Evolutionary conservation across 768 basidiomycete species (phyloP).

Genomic region (Cystobasidium ongulense): DNA sequence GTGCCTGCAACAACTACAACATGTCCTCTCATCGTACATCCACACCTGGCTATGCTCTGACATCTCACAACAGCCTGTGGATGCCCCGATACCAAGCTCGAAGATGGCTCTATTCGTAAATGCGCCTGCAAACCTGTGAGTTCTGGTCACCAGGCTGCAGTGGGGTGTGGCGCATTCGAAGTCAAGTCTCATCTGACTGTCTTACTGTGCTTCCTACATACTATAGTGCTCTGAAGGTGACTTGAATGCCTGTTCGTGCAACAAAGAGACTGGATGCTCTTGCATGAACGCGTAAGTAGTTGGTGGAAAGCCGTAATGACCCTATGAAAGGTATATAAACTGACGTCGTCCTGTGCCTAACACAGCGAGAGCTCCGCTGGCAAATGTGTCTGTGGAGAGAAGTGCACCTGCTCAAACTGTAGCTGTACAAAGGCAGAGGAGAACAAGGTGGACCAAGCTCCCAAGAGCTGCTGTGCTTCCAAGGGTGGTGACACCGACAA

Average conservation of each 20-base stretch:
- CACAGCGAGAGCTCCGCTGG: constrained; percentile 10
- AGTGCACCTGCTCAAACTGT: constrained; percentile 19
- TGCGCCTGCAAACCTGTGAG: constrained; percentile 15
- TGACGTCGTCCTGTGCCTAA: too few species aligned
- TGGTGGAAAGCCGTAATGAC: background rate
- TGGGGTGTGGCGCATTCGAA: background rate
- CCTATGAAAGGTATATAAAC: too few species aligned
- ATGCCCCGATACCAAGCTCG: constrained; percentile 19
- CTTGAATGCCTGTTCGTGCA: constrained; percentile 5
- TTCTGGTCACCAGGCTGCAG: background rate
- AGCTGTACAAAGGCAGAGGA: background rate
- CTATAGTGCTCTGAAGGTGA: constrained; percentile 8
- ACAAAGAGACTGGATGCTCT: constrained; percentile 18
- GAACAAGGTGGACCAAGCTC: constrained; percentile 4
- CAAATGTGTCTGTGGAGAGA: background rate
- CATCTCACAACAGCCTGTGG: constrained; percentile 4
- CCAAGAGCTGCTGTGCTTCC: constrained; percentile 26
- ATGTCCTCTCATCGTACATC: background rate
- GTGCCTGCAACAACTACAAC: background rate
- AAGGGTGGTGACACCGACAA: background rate
- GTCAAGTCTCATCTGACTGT: background rate
- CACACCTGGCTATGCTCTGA: background rate
- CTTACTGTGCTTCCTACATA: background rate
- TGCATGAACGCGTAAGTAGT: background rate
- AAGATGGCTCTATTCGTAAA: constrained; percentile 3